Evolutionary conservation across 2,329 filamentous ascomycete species (phyloP).

Genomic region (Penicillium griseofulvum): DNA sequence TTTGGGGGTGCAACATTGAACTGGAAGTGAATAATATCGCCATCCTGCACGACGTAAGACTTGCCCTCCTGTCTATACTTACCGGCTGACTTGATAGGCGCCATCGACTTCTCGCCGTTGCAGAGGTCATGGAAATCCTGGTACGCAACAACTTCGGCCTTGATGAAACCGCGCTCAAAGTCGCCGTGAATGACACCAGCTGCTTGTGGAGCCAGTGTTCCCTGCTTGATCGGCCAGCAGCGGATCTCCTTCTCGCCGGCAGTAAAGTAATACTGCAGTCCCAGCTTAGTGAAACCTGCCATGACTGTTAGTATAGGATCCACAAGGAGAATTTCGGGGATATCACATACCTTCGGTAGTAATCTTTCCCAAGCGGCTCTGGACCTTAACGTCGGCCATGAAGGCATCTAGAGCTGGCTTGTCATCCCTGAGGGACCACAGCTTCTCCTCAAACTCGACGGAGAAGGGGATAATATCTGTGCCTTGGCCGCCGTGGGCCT

Average conservation of each 20-base stretch:
- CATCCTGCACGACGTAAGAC: not conserved
- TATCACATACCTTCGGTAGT: not conserved
- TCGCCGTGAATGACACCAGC: conserved; percentile 6
- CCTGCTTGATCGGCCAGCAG: conserved; percentile 5
- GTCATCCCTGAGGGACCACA: conserved; percentile 2
- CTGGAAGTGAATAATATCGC: not conserved
- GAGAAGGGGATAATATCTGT: conserved; percentile 6
- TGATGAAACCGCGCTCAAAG: conserved; percentile 7
- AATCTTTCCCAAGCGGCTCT: not conserved
- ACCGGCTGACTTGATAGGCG: conserved; percentile 2
- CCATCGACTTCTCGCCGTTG: conserved; percentile 6
- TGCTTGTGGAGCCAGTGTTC: conserved; percentile 1
- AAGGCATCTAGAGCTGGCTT: conserved; percentile 1
- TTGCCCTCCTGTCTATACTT: conserved; percentile 6
- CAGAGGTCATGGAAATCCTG: conserved; percentile 6
- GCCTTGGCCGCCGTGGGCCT: conserved; percentile 2
- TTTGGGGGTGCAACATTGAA: conserved; percentile 1
- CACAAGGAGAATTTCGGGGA: not conserved
- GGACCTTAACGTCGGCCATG: not conserved
- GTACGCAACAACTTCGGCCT: conserved; percentile 8
- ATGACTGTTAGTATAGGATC: not conserved
- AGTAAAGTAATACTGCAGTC: conserved; percentile 6
- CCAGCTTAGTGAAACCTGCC: conserved; percentile 5
- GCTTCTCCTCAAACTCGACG: conserved; percentile 8
- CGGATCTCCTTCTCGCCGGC: conserved; percentile 7